Base-by-base conservation (phyloP, 2,329 filamentous ascomycete genomes). In the Aspergillus amoenus region DNA sequence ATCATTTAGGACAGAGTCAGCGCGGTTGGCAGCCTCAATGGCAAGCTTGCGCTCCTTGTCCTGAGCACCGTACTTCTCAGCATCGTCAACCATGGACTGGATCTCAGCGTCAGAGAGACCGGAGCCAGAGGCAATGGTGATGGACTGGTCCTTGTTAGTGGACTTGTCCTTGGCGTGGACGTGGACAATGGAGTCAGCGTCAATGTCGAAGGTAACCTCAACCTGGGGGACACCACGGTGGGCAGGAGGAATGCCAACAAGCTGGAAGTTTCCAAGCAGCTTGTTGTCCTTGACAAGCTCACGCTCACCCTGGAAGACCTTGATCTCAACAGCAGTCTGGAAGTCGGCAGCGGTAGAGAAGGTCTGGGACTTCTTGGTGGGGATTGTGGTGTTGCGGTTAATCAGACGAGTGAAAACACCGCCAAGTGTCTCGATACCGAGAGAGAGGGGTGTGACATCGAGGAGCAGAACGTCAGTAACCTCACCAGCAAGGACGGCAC, bases 221-320 rank as follows among this genome's bases (percentile, higher is more conserved):
- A 97, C 84, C 78, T 97, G 93, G 64, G 93, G 93, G 61, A 97
- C 91, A 82, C 93, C 93, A 76, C 93, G 92, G 84, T 95, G 93
- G 56, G 93, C 93, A 68, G 93, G 93, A 57, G 93, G 93, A 61
- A 97, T 97, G 65, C 93, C 93, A 70, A 96, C 92, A 68, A 97
- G 89, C 85, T 97, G 93, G 90, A 97, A 97, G 89, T 97, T 97
- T 62, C 93, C 93, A 58, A 97, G 87, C 60, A 97, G 82, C 86
- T 97, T 97, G 89, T 97, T 97, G 82, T 97, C 93, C 75, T 88
- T 89, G 77, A 97, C 93, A 63, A 97, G 91, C 84, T 97, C 93
- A 90, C 93, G 93, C 86, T 97, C 93, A 84, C 93, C 93, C 88
- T 97, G 93, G 89, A 88, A 97, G 64, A 97, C 93, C 90, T 97